These are phyloP conservation scores for Talaromyces sp. DNA, from an alignment of 2,329 filamentous ascomycete species.

Conservation along the genomic window DNA sequence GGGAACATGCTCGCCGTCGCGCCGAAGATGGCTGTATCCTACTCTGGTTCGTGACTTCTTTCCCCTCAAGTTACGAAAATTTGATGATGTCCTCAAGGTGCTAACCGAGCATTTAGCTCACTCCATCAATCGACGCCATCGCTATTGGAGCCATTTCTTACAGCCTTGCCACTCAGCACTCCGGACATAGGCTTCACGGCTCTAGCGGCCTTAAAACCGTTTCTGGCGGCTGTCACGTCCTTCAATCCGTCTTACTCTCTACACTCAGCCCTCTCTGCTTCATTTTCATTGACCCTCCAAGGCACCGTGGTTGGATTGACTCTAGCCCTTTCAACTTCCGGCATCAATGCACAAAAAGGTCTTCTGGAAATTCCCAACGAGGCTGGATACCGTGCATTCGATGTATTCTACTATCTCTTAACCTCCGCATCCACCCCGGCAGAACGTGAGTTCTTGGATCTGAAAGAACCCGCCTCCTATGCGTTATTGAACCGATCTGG, in stretches of 20 bases:
- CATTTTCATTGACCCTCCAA: conserved; percentile 77
- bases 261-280: conserved; percentile 78
- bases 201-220: conserved; percentile 79
- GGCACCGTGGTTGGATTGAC: conserved; percentile 77
- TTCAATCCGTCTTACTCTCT: conserved; percentile 83
- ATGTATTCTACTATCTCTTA: conserved; percentile 96
- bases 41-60: conserved; percentile 66
- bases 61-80: not conserved
- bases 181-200: conserved; percentile 76
- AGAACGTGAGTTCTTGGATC: conserved; percentile 83
- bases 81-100: not conserved
- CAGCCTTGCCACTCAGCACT: conserved; percentile 76
- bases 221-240: conserved; percentile 83
- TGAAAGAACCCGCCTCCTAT: conserved; percentile 78
- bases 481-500: conserved; percentile 77
- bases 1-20: conserved; percentile 93
- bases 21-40: conserved; percentile 95
- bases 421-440: conserved; percentile 87
- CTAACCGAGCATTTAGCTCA: conserved; percentile 58
- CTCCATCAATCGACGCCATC: conserved; percentile 88
- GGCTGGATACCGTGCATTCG: conserved; percentile 85
- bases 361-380: conserved; percentile 79
- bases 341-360: conserved; percentile 80
- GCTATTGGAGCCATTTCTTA: conserved; percentile 77
- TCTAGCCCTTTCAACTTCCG: conserved; percentile 79